Conservation (phyloP, 768 basidiomycete species). For the Termitomyces sp. region DNA sequence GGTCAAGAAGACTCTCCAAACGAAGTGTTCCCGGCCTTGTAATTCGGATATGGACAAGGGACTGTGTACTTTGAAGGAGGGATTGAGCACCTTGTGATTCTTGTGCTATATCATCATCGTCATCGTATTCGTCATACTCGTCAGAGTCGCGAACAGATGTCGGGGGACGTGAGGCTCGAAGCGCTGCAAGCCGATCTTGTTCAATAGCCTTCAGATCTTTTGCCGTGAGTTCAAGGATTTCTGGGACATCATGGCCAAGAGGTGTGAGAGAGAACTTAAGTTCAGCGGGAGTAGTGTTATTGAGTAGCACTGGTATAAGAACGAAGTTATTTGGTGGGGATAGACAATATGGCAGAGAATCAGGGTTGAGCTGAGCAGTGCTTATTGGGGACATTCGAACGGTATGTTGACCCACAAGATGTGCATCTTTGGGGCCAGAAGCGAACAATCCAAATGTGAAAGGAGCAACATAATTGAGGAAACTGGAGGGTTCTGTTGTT, state of each 20-base stretch:
- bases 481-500: constrained; percentile 43
- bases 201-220: constrained; percentile 72
- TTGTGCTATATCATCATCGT: constrained; percentile 53
- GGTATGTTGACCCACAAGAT: constrained; percentile 84
- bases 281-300: constrained; percentile 78
- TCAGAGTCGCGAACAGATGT: constrained; percentile 33
- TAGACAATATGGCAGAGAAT: constrained; percentile 72
- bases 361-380: constrained; percentile 86
- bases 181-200: constrained; percentile 49
- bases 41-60: constrained; percentile 69
- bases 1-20: constrained; percentile 72
- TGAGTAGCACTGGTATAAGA: constrained; percentile 82
- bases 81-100: constrained; percentile 31
- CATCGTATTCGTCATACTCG: constrained; percentile 71
- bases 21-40: constrained; percentile 72
- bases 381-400: constrained; percentile 92
- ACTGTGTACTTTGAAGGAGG: constrained; percentile 71
- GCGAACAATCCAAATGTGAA: constrained; percentile 52
- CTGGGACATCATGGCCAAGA: constrained; percentile 50
- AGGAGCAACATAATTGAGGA: constrained; percentile 49
- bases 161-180: constrained; percentile 44
- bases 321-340: constrained; percentile 50
- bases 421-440: constrained; percentile 45
- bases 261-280: constrained; percentile 75
- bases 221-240: constrained; percentile 52